Evolutionary conservation across 2,329 filamentous ascomycete species (phyloP), one percentile per base, ranked within the genome.

Genomic region (Aspergillus thermomutatus): DNA sequence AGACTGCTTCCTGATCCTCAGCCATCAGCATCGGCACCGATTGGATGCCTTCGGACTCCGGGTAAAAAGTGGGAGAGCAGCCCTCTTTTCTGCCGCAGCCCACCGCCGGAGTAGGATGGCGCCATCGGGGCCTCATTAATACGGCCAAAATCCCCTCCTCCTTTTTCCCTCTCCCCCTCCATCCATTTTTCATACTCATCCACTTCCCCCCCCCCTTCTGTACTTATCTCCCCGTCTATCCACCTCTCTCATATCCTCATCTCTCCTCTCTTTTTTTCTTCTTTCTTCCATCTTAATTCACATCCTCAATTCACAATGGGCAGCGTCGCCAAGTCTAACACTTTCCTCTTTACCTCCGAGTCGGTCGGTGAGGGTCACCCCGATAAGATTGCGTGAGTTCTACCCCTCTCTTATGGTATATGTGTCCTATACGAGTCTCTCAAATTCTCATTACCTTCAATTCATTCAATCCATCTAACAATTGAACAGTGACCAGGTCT

Each of bases 331-430:
- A 75, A 67, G 59, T 50, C 65, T 34, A 88, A 87, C 64, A 90
- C 86, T 69, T 93, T 93, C 82, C 85, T 93, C 66, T 93, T 93
- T 85, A 94, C 90, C 71, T 94, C 90, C 77, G 90, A 94, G 80
- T 92, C 90, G 57, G 90, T 93, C 72, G 90, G 90, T 75, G 90
- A 93, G 81, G 90, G 90, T 67, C 92, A 96, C 82, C 91, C 92
- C 72, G 92, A 96, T 80, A 96, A 96, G 89, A 96, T 96, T 76
- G 91, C 90, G 83, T 86, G 74, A 64, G 79, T 75, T 56, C 59
- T 57, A 57, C 52, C 49, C 54, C 46, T 28, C 43, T 31, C 55
- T 49, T 57, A 48, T 46, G 43, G 25, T 7, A 23, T 23, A 46
- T 19, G 19, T 45, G 41, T 23, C 41, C 41, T 45, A 43, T 45